Evolutionary conservation across 305 asterid genomes (phyloP), one percentile per base, ranked within the genome.

Genomic region (Salvia sclarea): DNA sequence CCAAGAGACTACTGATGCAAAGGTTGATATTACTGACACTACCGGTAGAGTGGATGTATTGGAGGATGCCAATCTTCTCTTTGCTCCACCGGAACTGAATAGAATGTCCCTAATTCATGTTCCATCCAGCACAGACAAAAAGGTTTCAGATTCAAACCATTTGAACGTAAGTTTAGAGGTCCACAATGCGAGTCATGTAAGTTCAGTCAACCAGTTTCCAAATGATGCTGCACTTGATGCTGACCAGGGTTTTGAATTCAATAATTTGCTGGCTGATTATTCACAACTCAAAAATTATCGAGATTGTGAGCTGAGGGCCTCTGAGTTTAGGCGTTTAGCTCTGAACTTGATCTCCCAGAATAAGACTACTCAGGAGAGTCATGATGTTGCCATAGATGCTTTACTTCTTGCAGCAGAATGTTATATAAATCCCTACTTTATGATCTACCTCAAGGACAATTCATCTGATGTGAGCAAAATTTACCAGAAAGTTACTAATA

Each of bases 381-480:
- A 91, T 76, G 86, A 77, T 75, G 88, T 92, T 43, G 89, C 92
- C 64, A 79, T 91, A 69, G 98, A 89, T 76, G 90, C 99, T 48
- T 83, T 91, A 80, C 96, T 95, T 81, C 84, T 95, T 71, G 98
- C 96, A n/a, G 99, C 96, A 14, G 98, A 95, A 74, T 95, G 99
- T 77, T 83, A 84, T 73, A 84, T 88, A 49, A 92, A 89, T 89
- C 99, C 99, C 64, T 85, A 76, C 87, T 89, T 88, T 81, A 80
- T 87, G 89, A 74, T 73, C 81, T 75, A 95, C 72, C 79, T 80
- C 71, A 68, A 77, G 75, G 87, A 78, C 66, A 60, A 71, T 58
- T 63, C 86, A 62, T 65, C 80, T 77, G 83, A 74, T 73, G 70
- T 74, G 41, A 47, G 65, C 74, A 74, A 82, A 79, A 55, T 35